These are phyloP conservation scores for Ceratocystis eucalypticola DNA, from an alignment of 2,329 filamentous ascomycete species.

Conservation along the genomic window DNA sequence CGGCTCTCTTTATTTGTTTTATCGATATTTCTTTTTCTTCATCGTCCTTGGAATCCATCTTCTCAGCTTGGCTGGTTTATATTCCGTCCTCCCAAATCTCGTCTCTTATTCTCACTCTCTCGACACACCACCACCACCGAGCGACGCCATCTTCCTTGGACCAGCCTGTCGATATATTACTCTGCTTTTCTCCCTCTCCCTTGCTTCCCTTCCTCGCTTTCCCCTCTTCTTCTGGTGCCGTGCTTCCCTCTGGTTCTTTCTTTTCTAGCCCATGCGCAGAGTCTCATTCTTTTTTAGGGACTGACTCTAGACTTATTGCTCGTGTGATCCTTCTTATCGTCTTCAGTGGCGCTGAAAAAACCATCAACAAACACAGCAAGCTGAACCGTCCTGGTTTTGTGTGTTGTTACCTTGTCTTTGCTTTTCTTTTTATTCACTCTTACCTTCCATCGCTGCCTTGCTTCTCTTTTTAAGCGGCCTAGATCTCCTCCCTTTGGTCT, in stretches of 20 bases:
- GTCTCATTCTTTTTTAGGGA: not conserved
- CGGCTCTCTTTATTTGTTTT: not conserved
- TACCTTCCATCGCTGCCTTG: not conserved
- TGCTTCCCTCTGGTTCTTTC: not conserved
- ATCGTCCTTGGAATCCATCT: not conserved
- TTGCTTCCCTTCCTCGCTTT: not conserved
- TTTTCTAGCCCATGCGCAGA: not conserved
- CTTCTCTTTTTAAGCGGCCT: not conserved
- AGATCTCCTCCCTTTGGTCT: not conserved
- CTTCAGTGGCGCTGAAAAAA: not conserved
- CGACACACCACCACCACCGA: too few species aligned
- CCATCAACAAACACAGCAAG: not conserved
- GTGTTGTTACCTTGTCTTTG: not conserved
- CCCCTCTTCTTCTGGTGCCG: not conserved
- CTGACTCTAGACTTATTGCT: not conserved
- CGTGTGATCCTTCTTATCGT: not conserved
- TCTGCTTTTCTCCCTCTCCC: too few species aligned
- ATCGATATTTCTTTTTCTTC: not conserved
- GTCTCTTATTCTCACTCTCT: too few species aligned
- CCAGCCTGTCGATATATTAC: not conserved
- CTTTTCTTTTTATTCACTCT: slow-evolving; percentile 1
- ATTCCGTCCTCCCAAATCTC: not conserved
- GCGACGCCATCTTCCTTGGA: too few species aligned
- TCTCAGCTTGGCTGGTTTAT: not conserved
- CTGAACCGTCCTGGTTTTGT: not conserved